phyloP scores from a whole-genome alignment of 2,329 filamentous ascomycete species.

The Epicoccum nigrum region DNA sequence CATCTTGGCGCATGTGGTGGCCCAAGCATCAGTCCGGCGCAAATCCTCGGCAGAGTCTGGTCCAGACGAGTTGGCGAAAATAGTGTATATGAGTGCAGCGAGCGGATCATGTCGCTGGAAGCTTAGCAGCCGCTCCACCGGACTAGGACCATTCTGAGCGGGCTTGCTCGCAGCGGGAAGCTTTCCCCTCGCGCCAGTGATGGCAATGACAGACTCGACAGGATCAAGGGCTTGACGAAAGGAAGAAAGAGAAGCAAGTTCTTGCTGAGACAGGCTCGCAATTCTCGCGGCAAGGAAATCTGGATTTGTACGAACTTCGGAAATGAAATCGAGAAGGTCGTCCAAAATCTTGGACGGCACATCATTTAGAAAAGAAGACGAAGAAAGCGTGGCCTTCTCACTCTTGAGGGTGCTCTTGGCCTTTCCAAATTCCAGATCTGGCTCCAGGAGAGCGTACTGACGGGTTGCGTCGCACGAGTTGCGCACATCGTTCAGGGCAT shows the following conservation, averaged over 20 bases:
- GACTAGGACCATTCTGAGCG: conserved; percentile 61
- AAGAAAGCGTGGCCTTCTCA: conserved; percentile 52
- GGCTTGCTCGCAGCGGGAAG: conserved; percentile 56
- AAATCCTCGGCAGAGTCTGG: conserved; percentile 82
- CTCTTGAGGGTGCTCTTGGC: conserved; percentile 42
- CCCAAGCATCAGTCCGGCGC: conserved; percentile 84
- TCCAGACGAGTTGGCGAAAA: conserved; percentile 84
- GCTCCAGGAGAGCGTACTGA: conserved; percentile 73
- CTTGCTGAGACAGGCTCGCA: conserved; percentile 73
- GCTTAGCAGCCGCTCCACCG: conserved; percentile 82
- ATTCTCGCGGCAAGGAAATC: conserved; percentile 87
- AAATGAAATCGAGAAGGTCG: conserved; percentile 78
- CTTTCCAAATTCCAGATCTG: conserved; percentile 67
- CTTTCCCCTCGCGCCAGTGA: conserved; percentile 60
- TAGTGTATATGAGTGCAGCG: conserved; percentile 83
- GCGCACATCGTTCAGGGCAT: conserved; percentile 78
- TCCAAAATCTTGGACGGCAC: conserved; percentile 77
- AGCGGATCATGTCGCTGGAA: conserved; percentile 89
- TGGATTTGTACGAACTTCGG: conserved; percentile 81
- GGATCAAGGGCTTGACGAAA: conserved; percentile 81
- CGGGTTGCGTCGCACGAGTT: conserved; percentile 76
- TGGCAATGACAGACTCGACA: conserved; percentile 81
- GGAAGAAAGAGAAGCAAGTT: conserved; percentile 77
- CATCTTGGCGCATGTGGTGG: conserved; percentile 81
- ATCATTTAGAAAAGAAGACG: conserved; percentile 63